These are phyloP conservation scores for Eimeria acervulina DNA, from an alignment of 169 alveolate species.

Conservation along the genomic window DNA sequence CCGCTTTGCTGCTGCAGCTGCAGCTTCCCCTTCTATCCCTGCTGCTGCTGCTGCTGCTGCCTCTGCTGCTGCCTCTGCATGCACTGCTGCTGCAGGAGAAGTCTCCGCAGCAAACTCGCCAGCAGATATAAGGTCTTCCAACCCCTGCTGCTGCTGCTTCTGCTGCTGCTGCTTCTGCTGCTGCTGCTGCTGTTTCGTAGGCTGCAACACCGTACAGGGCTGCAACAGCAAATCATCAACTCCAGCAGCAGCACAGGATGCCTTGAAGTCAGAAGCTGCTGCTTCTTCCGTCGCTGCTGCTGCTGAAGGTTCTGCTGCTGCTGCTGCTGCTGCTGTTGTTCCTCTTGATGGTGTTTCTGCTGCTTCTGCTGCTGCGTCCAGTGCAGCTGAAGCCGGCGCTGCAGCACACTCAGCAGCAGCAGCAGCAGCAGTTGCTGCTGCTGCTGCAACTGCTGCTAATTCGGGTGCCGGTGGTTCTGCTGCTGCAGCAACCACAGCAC, in stretches of 20 bases:
- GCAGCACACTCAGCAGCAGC: neutral
- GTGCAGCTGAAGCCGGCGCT: neutral
- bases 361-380: conserved; percentile 86
- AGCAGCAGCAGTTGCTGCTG: neutral
- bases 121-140: neutral
- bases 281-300: too few species aligned
- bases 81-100: conserved; percentile 3
- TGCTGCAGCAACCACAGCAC: neutral
- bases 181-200: conserved; percentile 37
- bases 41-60: conserved; percentile 8
- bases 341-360: conserved; percentile 75
- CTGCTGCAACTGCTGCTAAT: neutral
- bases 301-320: too few species aligned
- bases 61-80: neutral
- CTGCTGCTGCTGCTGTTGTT: too few species aligned
- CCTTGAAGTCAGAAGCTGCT: neutral
- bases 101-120: neutral
- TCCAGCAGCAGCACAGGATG: neutral
- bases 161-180: conserved; percentile 49
- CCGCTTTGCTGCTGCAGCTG: neutral
- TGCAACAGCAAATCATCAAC: conserved; percentile 25
- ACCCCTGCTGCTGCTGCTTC: conserved; percentile 34
- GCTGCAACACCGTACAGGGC: conserved; percentile 59
- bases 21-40: neutral
- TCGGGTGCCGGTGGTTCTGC: neutral